A percentile compares a stretch with the other conserved stretches of the same genome.
These are phyloP conservation scores for Neoboletus brunneissimus DNA, from an alignment of 768 basidiomycete genomes.

Conservation along the genomic window DNA sequence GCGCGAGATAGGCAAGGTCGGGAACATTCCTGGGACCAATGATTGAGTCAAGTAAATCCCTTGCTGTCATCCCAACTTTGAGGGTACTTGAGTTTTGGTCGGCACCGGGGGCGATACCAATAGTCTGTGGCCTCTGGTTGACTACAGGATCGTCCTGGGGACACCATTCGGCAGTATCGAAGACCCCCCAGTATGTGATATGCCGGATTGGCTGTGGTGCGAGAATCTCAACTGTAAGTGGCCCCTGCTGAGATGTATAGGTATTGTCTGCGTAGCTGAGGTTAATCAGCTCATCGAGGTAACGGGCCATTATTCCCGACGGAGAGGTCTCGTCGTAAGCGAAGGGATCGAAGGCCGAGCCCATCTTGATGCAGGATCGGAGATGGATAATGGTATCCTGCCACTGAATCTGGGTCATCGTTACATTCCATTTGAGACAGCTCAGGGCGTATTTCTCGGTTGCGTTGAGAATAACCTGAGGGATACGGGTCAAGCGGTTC, in stretches of 20 bases:
- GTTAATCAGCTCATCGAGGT: constrained; percentile 20
- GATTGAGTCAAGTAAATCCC: constrained; percentile 30
- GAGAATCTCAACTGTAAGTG: constrained; percentile 4
- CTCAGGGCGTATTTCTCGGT: constrained; percentile 21
- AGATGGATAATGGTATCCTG: constrained; percentile 22
- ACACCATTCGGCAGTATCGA: constrained; percentile 25
- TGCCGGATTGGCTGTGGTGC: constrained; percentile 15
- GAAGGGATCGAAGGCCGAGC: constrained; percentile 25
- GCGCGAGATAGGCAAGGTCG: constrained; percentile 2
- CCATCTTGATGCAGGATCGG: constrained; percentile 27
- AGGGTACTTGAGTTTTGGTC: constrained; percentile 1
- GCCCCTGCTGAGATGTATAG: not conserved
- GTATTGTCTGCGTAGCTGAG: constrained; percentile 3
- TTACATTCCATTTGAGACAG: constrained; percentile 24
- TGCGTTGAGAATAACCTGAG: constrained; percentile 23
- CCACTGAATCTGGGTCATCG: constrained; percentile 21
- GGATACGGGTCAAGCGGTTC: constrained; percentile 21
- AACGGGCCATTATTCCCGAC: constrained; percentile 14
- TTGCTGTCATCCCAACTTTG: constrained; percentile 18
- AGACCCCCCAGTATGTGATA: constrained; percentile 7
- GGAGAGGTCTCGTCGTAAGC: constrained; percentile 15
- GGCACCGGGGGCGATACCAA: constrained; percentile 31
- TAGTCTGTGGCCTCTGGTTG: constrained; percentile 25
- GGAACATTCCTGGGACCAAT: constrained; percentile 12
- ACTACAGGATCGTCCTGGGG: constrained; percentile 31